Evolutionary conservation across 345 rosid species (phyloP), one percentile per base, ranked within the genome.

Genomic region (Gossypioides kirkii): DNA sequence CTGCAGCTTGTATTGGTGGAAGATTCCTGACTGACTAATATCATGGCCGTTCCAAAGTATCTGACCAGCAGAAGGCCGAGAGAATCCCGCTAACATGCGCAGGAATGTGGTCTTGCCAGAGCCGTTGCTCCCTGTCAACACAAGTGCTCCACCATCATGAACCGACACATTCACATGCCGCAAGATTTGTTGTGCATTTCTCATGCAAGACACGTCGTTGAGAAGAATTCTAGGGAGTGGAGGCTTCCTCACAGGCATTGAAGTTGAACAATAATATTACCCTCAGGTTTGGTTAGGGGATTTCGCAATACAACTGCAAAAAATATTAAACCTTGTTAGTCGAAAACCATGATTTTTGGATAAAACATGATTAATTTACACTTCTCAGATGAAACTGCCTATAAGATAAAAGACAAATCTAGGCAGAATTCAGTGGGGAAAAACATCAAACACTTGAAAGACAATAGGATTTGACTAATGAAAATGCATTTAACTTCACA

Each of bases 1-100:
- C 66, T 90, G 98, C 78, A 92, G 87, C 82, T 89, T 94, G 87
- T 89, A 94, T 62, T 94, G 98, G 8, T 92, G 95, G 78, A 92
- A 94, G 55, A 92, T 79, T 41, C 95, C 97, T 1, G 95, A 86
- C 18, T 89, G 55, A 0, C 91, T 89, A 59, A 92, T 78, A 72
- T 94, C 90, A 18, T 92, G 97, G 74, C 93, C 97, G 2, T 92
- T 92, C 98, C 97, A 92, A 26, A 90, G 97, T 70, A 94, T 87
- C 77, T 92, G 86, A 42, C 98, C 95, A 0, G 93, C 95, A 2
- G 97, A 90, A 10, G 98, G 97, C 70, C 77, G 80, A 65, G 91
- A 78, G 84, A 94, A 94, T 55, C 97, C 98, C 2, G 92, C 98
- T 50, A 94, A 55, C 97, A 90, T 94, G 22, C 95, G 81, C 46